Conservation (phyloP, 176 grass and related monocot species). For the Stipa capillata region DNA sequence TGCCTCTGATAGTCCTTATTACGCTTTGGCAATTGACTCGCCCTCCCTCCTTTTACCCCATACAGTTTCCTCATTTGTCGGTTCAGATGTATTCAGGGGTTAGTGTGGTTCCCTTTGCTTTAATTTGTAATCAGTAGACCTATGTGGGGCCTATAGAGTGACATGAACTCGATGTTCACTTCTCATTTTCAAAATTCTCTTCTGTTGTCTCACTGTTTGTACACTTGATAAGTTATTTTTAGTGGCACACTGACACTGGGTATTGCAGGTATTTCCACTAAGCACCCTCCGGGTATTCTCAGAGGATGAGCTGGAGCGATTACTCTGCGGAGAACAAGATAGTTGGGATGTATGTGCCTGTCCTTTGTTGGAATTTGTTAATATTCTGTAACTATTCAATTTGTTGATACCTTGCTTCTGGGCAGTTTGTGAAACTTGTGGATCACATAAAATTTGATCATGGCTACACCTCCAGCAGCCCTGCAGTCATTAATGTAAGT, state of each 20-base stretch:
- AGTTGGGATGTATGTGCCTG: constrained; percentile 72
- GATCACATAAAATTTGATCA: constrained; percentile 99
- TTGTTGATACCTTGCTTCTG: constrained; percentile 36
- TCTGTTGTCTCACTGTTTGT: constrained; percentile 4
- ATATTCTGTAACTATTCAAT: constrained; percentile 3
- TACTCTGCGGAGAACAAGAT: constrained; percentile 86
- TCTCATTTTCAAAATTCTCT: background rate
- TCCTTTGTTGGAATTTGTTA: constrained; percentile 25
- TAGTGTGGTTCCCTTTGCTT: background rate
- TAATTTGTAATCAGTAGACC: background rate
- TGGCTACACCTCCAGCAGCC: constrained; percentile 83
- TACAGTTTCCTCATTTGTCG: background rate
- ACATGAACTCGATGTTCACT: background rate
- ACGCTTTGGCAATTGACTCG: background rate
- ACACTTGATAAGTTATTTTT: background rate
- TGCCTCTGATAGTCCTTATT: background rate
- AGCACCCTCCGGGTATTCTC: constrained; percentile 65
- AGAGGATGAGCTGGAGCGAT: constrained; percentile 71
- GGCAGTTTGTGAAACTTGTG: constrained; percentile 78
- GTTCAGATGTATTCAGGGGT: background rate
- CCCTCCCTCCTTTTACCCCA: background rate
- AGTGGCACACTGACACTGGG: background rate
- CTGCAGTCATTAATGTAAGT: constrained; percentile 72
- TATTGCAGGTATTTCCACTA: constrained; percentile 76
- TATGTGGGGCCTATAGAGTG: background rate